Evolutionary conservation across 371 early-diverging fungal species (phyloP).

Genomic region (Zychaea mexicana): DNA sequence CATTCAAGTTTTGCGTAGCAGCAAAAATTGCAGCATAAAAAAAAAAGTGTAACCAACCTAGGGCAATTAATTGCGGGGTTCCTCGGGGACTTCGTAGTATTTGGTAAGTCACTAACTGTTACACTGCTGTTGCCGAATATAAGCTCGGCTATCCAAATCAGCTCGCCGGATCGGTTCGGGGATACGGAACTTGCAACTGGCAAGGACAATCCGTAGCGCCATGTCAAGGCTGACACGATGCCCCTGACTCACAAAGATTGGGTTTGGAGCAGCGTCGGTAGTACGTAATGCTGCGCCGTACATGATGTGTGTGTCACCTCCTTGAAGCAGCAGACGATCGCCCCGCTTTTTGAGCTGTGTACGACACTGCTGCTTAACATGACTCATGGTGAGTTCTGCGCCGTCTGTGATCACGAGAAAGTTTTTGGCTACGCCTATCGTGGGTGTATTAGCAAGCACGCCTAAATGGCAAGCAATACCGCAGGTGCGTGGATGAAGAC

Average conservation of each 20-base stretch:
- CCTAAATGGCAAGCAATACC: conserved; percentile 92
- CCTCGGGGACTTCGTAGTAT: neutral
- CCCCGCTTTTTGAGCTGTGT: conserved; percentile 36
- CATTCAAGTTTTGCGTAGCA: too few relatives aligned
- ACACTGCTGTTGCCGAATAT: conserved; percentile 29
- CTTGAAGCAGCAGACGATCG: conserved; percentile 40
- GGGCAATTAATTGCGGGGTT: too few relatives aligned
- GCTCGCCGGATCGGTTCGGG: conserved; percentile 93
- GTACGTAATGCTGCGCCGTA: conserved; percentile 69
- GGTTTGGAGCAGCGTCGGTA: conserved; percentile 61
- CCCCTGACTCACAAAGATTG: conserved; percentile 86
- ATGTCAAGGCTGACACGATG: conserved; percentile 74
- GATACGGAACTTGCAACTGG: conserved; percentile 69
- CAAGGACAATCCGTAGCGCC: conserved; percentile 64
- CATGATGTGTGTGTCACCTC: conserved; percentile 40
- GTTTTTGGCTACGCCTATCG: conserved; percentile 91
- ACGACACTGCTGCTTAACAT: conserved; percentile 25
- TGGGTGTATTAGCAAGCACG: conserved; percentile 67
- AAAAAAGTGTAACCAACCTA: too few relatives aligned
- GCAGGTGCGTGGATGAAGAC: conserved; percentile 83
- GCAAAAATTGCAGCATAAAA: too few relatives aligned
- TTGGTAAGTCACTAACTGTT: neutral
- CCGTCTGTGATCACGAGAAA: conserved; percentile 65
- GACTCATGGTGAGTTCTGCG: conserved; percentile 27
- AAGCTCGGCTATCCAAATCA: conserved; percentile 62